Evolutionary conservation across 768 basidiomycete genomes (phyloP).

Genomic region (Pleurotus sapidus): DNA sequence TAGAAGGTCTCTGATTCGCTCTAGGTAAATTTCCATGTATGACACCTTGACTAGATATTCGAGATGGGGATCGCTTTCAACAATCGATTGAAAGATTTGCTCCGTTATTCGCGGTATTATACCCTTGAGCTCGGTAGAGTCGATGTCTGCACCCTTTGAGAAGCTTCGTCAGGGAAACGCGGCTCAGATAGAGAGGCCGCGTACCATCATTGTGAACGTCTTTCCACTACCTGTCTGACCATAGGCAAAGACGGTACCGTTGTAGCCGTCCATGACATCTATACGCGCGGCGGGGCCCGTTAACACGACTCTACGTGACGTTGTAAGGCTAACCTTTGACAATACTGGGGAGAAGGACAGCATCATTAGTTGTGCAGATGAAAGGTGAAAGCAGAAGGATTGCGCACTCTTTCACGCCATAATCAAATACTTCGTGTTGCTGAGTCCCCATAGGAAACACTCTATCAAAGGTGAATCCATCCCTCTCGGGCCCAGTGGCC

Average conservation of each 20-base stretch:
- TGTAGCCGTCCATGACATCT: conserved; percentile 99
- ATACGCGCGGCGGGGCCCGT: not conserved
- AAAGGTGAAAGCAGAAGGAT: not conserved
- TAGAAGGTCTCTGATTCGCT: conserved; percentile 91
- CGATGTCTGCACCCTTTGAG: conserved; percentile 91
- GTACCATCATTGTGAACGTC: conserved; percentile 98
- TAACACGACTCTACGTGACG: not conserved
- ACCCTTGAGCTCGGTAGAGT: conserved; percentile 88
- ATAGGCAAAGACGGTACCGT: conserved; percentile 91
- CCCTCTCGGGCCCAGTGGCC: conserved; percentile 85
- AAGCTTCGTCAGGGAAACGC: conserved; percentile 7
- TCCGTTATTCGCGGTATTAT: conserved; percentile 98
- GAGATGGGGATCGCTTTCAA: conserved; percentile 90
- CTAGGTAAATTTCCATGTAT: conserved; percentile 99
- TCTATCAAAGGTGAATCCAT: conserved; percentile 97
- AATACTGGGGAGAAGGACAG: conserved; percentile 47
- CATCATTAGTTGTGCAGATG: not conserved
- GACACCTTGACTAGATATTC: conserved; percentile 99
- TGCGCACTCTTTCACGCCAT: conserved; percentile 94
- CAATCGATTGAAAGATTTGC: conserved; percentile 97
- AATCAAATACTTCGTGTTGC: conserved; percentile 96
- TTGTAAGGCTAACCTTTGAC: conserved; percentile 65
- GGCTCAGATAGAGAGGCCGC: conserved; percentile 9
- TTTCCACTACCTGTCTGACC: conserved; percentile 89
- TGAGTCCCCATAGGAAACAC: conserved; percentile 91